Conservation (phyloP, 768 basidiomycete species). For the Kwoniella sp. region DNA sequence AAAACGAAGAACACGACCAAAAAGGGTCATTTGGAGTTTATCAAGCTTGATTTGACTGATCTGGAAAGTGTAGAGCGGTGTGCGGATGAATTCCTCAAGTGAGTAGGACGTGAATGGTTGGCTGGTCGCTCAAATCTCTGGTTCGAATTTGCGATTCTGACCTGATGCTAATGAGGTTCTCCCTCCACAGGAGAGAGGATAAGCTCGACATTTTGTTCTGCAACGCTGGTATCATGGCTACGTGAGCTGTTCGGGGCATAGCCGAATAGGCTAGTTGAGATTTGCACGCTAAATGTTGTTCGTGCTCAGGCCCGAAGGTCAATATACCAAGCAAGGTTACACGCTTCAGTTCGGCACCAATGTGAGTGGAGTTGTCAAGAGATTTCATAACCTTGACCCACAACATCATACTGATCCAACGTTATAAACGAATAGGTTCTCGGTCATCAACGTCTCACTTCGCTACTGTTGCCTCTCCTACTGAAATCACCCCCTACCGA, state of each 20-base stretch:
- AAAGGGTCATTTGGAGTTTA: slow-evolving; percentile 28
- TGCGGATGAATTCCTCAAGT: slow-evolving; percentile 36
- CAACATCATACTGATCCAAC: neutral
- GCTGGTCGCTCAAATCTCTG: too few relatives aligned
- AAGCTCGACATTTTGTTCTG: slow-evolving; percentile 40
- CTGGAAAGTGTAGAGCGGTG: slow-evolving; percentile 35
- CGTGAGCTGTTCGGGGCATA: slow-evolving; percentile 27
- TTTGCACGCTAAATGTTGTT: too few relatives aligned
- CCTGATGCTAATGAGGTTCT: neutral
- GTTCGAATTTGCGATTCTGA: too few relatives aligned
- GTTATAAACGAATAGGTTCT: slow-evolving; percentile 25
- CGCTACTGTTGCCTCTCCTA: slow-evolving; percentile 36
- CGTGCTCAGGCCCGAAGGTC: slow-evolving; percentile 30
- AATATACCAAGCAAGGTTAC: slow-evolving; percentile 45
- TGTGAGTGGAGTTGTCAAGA: slow-evolving; percentile 21
- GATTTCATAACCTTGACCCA: neutral
- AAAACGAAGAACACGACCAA: neutral
- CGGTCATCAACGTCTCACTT: slow-evolving; percentile 42
- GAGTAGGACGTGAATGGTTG: too few relatives aligned
- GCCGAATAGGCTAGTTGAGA: neutral
- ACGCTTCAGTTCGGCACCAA: slow-evolving; percentile 51
- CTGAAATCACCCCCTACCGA: slow-evolving; percentile 19
- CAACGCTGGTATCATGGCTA: slow-evolving; percentile 53
- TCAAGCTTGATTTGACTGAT: slow-evolving; percentile 47
- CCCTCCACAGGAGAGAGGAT: slow-evolving; percentile 26